phyloP scores from a whole-genome alignment of 1,284 basidiomycete species.

The Schizopora paradoxa region DNA sequence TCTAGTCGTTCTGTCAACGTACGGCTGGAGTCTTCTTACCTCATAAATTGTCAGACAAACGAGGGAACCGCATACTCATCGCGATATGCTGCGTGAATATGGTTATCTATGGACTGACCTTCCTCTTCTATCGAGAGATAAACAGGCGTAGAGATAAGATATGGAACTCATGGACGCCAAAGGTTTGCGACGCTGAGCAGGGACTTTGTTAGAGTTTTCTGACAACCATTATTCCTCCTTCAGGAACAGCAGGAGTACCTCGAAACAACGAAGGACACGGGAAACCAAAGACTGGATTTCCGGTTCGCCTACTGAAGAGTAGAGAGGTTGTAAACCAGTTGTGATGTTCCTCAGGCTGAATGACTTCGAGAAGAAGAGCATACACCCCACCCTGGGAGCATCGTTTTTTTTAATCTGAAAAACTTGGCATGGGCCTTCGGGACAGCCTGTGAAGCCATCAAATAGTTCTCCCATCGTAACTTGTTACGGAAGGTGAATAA shows the following conservation, averaged over 20 bases:
- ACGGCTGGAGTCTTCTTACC: neutral
- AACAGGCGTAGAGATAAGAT: slow-evolving; percentile 42
- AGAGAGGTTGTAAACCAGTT: too few species aligned
- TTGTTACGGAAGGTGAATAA: too few species aligned
- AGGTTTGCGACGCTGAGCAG: slow-evolving; percentile 28
- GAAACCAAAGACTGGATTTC: slow-evolving; percentile 39
- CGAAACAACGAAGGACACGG: slow-evolving; percentile 36
- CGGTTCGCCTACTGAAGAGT: slow-evolving; percentile 36
- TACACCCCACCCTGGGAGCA: too few species aligned
- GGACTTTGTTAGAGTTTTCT: neutral
- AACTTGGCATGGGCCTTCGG: too few species aligned
- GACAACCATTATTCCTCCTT: neutral
- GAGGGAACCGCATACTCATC: slow-evolving; percentile 45
- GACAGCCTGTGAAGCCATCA: too few species aligned
- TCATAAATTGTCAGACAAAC: slow-evolving; percentile 33
- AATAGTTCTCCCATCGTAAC: too few species aligned
- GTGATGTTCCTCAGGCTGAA: too few species aligned
- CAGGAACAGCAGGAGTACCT: slow-evolving; percentile 41
- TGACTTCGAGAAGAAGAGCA: too few species aligned
- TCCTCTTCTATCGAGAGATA: slow-evolving; percentile 46
- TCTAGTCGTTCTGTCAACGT: too few species aligned
- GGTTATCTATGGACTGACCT: too few species aligned
- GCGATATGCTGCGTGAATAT: slow-evolving; percentile 42
- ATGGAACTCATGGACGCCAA: slow-evolving; percentile 47
- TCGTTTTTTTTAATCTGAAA: too few species aligned